These are phyloP conservation scores for Xylaria hypoxylon DNA, from an alignment of 2,329 filamentous ascomycete genomes.

Conservation along the genomic window DNA sequence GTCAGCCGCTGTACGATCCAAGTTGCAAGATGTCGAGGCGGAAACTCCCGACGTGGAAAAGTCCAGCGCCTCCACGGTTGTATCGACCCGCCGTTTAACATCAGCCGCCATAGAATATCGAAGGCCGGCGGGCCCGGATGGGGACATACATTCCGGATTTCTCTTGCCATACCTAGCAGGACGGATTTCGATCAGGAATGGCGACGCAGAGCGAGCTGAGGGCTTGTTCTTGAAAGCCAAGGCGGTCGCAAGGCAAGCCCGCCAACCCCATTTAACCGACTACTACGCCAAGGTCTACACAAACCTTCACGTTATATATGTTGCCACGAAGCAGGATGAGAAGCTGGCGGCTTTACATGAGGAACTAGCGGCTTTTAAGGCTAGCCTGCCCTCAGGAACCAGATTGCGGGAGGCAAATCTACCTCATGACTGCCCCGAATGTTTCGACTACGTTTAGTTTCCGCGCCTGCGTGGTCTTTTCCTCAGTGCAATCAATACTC, in stretches of 20 bases:
- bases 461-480: background rate
- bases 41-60: background rate
- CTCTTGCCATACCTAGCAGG: constrained; percentile 37
- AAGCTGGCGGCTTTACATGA: constrained; percentile 27
- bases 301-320: constrained; percentile 37
- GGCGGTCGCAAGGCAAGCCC: constrained; percentile 22
- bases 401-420: constrained; percentile 23
- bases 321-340: constrained; percentile 27
- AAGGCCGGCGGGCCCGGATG: constrained; percentile 9
- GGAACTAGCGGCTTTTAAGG: constrained; percentile 29
- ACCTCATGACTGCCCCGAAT: constrained; percentile 21
- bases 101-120: constrained; percentile 30
- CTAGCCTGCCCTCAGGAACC: constrained; percentile 12
- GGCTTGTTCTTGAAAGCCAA: constrained; percentile 38
- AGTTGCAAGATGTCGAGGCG: constrained; percentile 16
- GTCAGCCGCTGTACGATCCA: constrained; percentile 25
- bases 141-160: constrained; percentile 29
- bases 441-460: constrained; percentile 16
- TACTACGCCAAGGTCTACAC: constrained; percentile 34
- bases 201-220: constrained; percentile 37
- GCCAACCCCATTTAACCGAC: constrained; percentile 16
- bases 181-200: constrained; percentile 35
- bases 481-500: background rate
- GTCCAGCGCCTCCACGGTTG: background rate
- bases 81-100: background rate